Percentiles rank a stretch among this genome's conserved stretches.
Evolutionary conservation across 2,329 filamentous ascomycete species (phyloP).

Genomic region (Raffaelea deltoideospora): DNA sequence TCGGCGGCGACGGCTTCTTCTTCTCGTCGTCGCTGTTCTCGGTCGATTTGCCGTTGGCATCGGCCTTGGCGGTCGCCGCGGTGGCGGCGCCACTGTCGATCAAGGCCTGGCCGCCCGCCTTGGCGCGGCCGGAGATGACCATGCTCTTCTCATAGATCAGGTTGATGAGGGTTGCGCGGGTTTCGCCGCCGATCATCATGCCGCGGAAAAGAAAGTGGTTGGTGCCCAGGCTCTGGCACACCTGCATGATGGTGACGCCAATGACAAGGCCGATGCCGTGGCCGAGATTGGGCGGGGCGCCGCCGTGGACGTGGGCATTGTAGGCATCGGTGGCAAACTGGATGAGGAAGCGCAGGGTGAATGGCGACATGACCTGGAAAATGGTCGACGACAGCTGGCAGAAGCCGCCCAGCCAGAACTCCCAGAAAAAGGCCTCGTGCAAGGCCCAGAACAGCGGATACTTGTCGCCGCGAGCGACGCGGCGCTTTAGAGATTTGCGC

Average conservation of each 20-base stretch:
- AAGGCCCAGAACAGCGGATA: slow-evolving; percentile 66
- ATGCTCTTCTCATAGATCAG: slow-evolving; percentile 88
- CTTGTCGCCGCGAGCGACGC: slow-evolving; percentile 52
- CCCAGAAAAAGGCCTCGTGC: slow-evolving; percentile 70
- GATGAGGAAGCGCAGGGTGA: slow-evolving; percentile 74
- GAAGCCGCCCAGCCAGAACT: slow-evolving; percentile 73
- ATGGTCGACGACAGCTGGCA: slow-evolving; percentile 61
- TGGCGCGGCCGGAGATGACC: slow-evolving; percentile 74
- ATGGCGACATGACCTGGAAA: slow-evolving; percentile 70
- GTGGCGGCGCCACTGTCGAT: slow-evolving; percentile 30
- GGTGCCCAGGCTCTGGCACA: slow-evolving; percentile 62
- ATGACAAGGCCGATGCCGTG: slow-evolving; percentile 69
- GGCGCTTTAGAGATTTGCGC: slow-evolving; percentile 50
- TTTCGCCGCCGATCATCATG: slow-evolving; percentile 80
- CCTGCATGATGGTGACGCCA: slow-evolving; percentile 75
- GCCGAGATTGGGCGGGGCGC: slow-evolving; percentile 51
- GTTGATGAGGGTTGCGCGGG: slow-evolving; percentile 66
- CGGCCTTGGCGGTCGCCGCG: slow-evolving; percentile 11
- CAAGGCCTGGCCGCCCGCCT: slow-evolving; percentile 50
- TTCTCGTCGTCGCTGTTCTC: slow-evolving; percentile 9
- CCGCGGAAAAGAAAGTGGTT: slow-evolving; percentile 90
- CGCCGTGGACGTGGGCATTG: slow-evolving; percentile 34
- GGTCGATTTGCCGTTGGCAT: background rate
- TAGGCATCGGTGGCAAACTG: slow-evolving; percentile 72
- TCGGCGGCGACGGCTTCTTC: slow-evolving; percentile 11